Evolutionary conservation across 805 yeast species (phyloP), one percentile per base, ranked within the genome.

Genomic region (Sporopachydermia quercuum): DNA sequence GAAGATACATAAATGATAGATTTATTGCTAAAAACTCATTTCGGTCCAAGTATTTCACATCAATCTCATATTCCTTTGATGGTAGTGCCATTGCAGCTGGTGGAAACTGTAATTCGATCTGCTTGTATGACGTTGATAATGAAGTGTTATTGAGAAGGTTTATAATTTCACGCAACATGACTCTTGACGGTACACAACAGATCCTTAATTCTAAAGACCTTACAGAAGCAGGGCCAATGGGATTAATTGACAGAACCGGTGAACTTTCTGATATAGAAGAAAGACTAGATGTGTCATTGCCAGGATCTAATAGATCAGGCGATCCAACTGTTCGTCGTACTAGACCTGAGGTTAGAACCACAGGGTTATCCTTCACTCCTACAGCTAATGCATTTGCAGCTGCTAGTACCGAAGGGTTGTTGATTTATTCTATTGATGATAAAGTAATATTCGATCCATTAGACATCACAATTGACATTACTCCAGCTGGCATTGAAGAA

Each of bases 351-450:
- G 70, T 91, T n/a, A 65, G 93, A 51, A 86, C 87, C 3, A 74
- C 84, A 2, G 65, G 79, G 3, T 68, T 91, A 18, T 70, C 68
- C 48, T 91, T 87, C 52, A 83, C 95, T 2, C 98, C 98, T 15
- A 79, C 96, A 0, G 80, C 93, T 2, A 68, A 79, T 15, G 76
- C 93, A 23, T 91, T 91, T 66, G 91, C 94, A 1, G 94, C 94
- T 35, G 91, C 96, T 0, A 78, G 96, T 1, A 91, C 98, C 0
- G 97, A 89, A 56, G 98, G 98, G 5, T 62, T 91, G 37, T 63
- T 86, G 42, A 65, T 91, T 1, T 91, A 72, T 55, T 78, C 94
- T 1, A 71, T 86, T 34, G 93, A 89, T 56, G 77, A 76, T 38
- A 62, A 72, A 6, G 60, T 78, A 38, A 62, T 77, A 18, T 91